These are phyloP conservation scores for Penicillium hesseltinei DNA, from an alignment of 2,329 filamentous ascomycete species.

Conservation along the genomic window DNA sequence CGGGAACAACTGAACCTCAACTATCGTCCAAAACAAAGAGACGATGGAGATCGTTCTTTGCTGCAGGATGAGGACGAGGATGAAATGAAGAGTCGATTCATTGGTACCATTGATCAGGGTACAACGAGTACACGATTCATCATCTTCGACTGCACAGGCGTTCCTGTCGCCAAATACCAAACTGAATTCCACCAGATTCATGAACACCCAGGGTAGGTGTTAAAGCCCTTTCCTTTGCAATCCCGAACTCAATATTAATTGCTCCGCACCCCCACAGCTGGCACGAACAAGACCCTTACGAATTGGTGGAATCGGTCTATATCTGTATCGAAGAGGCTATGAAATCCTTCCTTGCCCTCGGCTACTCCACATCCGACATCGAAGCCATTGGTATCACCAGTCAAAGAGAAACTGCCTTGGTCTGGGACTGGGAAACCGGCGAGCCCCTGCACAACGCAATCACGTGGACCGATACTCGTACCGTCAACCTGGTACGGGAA, in stretches of 20 bases:
- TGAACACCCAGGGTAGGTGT: slow-evolving; percentile 74
- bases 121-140: slow-evolving; percentile 88
- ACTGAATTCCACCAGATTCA: slow-evolving; percentile 84
- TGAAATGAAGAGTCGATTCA: slow-evolving; percentile 53
- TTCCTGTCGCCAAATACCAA: slow-evolving; percentile 78
- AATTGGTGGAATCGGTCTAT: slow-evolving; percentile 72
- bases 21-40: slow-evolving; percentile 29
- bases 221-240: neutral
- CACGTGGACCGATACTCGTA: slow-evolving; percentile 87
- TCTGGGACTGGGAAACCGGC: slow-evolving; percentile 80
- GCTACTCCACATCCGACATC: slow-evolving; percentile 67
- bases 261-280: slow-evolving; percentile 55
- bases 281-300: slow-evolving; percentile 84
- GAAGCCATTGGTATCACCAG: slow-evolving; percentile 81
- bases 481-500: slow-evolving; percentile 71
- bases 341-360: slow-evolving; percentile 67
- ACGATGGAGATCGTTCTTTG: slow-evolving; percentile 38
- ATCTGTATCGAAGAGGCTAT: slow-evolving; percentile 76
- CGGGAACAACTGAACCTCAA: slow-evolving; percentile 18
- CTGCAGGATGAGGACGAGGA: slow-evolving; percentile 35
- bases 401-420: slow-evolving; percentile 82
- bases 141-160: slow-evolving; percentile 78
- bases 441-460: slow-evolving; percentile 80
- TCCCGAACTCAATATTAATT: slow-evolving; percentile 4
- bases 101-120: slow-evolving; percentile 87